Evolutionary conservation across 768 basidiomycete species (phyloP), one percentile per base, ranked within the genome.

Genomic region (Lactifluus rugatus): DNA sequence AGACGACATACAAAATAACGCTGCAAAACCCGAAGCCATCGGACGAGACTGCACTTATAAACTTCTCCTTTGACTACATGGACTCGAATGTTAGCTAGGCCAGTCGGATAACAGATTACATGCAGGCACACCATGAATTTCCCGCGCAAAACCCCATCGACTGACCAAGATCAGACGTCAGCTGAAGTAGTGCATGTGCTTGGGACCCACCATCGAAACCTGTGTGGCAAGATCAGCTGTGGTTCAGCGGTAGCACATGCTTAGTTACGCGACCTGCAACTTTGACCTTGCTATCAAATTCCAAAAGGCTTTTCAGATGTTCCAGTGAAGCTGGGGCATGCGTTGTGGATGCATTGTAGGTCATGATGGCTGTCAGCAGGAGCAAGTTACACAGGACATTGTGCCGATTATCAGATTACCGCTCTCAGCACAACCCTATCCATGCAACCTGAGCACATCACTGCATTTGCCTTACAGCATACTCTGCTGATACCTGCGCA

Each of bases 11-110:
- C 90, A 94, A 97, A 56, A 94, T 82, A 48, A 94, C 88, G 65
- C 87, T 90, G 73, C 91, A 95, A 73, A 94, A 96, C 5, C 92
- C 91, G 69, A 96, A 95, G 0, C 92, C 92, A 61, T 85, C 83
- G 0, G 84, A 80, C 50, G 84, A 80, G 8, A 78, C 88, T 0
- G 90, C 87, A 49, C 83, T 83, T 34, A 96, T 68, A 69, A 98
- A 96, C 73, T 98, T 98, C 51, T 84, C 78, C 72, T 89, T 96
- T 16, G 87, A 89, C 92, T 96, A 69, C 57, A 32, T 37, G 8
- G 17, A 53, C 48, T 26, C 37, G 9, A 48, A n/a, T 39, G 62
- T 37, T 55, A 61, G 58, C 57, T 55, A 63, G 26, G 32, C 48
- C 56, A 31, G 44, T 53, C 9, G 52, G 45, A 48, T 31, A 36